Evolutionary conservation across 108 stramenopile species (phyloP), one percentile per base, ranked within the genome.

Genomic region (Pseudonitzschia multiseries): DNA sequence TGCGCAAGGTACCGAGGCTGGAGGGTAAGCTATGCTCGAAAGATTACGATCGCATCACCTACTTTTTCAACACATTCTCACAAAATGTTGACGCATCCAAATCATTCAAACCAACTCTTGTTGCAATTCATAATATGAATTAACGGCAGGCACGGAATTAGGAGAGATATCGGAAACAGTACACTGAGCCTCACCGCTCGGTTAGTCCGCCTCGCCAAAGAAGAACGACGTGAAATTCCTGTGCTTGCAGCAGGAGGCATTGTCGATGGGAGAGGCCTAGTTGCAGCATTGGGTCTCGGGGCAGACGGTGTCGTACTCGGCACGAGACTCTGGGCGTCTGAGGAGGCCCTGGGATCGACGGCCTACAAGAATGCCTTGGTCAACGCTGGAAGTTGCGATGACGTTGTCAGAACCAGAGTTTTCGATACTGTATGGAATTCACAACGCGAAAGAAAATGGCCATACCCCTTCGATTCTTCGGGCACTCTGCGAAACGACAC

Each of bases 231-330:
- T n/a, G 50, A 65, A 17, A 78, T 83, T 50, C 85, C 83, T 1
- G 84, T 93, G 0, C 52, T 91, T 6, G 88, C 87, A 5, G 89
- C 89, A 26, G 93, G 93, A 10, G 93, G 88, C 21, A 89, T 93
- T 14, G 80, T 83, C 0, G 84, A 89, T 79, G 93, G 93, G 4
- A 72, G 77, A 21, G 85, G 83, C 52, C 26, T 93, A 28, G 83
- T 85, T 26, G 84, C 90, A 0, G 90, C 84, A 44, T 56, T 91
- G 28, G 77, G 85, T 21, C 69, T 91, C 22, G 87, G 87, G 44
- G 90, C 89, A 48, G 92, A 93, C 67, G 92, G 89, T 44, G 81
- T 59, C 27, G 86, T 87, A 27, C 75, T 93, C 15, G 92, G 92
- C 18, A 93, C 89, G 24, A 81, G 92, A 12, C 70, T 89, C 22